Evolutionary conservation across 2,329 filamentous ascomycete genomes (phyloP).

Genomic region (Pezicula carpinea): DNA sequence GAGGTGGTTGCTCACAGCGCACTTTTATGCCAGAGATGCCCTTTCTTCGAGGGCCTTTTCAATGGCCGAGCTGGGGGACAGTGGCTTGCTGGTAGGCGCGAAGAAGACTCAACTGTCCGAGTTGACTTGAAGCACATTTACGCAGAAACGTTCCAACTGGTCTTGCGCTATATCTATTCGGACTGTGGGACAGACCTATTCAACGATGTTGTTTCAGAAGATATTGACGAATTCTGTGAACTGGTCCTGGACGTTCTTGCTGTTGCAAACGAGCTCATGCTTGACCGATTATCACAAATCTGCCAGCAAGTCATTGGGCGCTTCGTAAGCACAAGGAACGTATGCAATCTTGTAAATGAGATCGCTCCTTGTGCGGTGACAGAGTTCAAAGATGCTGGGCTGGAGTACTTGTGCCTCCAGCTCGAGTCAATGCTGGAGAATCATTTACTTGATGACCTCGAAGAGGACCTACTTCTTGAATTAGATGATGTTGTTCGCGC

Average conservation of each 20-base stretch:
- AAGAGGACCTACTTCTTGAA: slow-evolving; percentile 75
- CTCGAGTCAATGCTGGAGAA: slow-evolving; percentile 91
- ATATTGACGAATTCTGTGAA: slow-evolving; percentile 81
- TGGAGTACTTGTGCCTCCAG: slow-evolving; percentile 90
- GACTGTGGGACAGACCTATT: slow-evolving; percentile 80
- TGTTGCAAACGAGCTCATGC: slow-evolving; percentile 90
- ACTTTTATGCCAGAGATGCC: slow-evolving; percentile 76
- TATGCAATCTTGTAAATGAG: slow-evolving; percentile 78
- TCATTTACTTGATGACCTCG: slow-evolving; percentile 77
- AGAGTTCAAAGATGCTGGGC: slow-evolving; percentile 79
- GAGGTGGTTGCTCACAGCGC: slow-evolving; percentile 71
- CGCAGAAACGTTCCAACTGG: slow-evolving; percentile 68
- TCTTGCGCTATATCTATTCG: slow-evolving; percentile 77
- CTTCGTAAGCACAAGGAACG: slow-evolving; percentile 82
- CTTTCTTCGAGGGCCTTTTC: slow-evolving; percentile 89
- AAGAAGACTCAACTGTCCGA: slow-evolving; percentile 46
- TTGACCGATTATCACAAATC: slow-evolving; percentile 82
- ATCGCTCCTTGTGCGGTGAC: slow-evolving; percentile 79
- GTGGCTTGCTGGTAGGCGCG: slow-evolving; percentile 74
- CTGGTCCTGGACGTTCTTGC: slow-evolving; percentile 87
- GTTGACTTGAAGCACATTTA: slow-evolving; percentile 83
- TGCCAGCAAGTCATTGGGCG: slow-evolving; percentile 81
- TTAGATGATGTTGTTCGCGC: slow-evolving; percentile 75
- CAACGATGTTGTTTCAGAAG: slow-evolving; percentile 64
- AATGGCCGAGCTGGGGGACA: slow-evolving; percentile 78